phyloP scores from a whole-genome alignment of 2,329 filamentous ascomycete species.

The Bipolaris bicolor region DNA sequence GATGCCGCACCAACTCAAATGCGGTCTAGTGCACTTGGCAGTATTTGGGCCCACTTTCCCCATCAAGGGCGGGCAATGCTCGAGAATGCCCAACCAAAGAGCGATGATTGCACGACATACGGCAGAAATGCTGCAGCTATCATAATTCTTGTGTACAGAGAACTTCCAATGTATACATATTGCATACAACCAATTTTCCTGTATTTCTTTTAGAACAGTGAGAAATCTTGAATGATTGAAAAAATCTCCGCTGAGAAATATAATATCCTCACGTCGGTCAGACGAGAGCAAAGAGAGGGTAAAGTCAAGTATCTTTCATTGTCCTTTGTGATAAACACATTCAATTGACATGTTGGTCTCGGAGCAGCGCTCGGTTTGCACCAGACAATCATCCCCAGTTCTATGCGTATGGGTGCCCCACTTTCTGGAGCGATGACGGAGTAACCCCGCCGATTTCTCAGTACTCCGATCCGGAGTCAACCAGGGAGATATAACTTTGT shows the following conservation, averaged over 20 bases:
- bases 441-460: constrained; percentile 33
- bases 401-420: constrained; percentile 9
- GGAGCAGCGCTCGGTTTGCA: constrained; percentile 5
- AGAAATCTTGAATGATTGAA: background rate
- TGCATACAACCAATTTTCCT: too few relatives aligned
- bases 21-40: constrained; percentile 8
- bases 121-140: background rate
- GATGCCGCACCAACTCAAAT: constrained; percentile 8
- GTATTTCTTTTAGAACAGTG: too few relatives aligned
- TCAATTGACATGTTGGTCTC: background rate
- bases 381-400: constrained; percentile 4
- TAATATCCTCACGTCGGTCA: too few relatives aligned
- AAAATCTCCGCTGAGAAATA: too few relatives aligned
- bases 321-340: too few relatives aligned
- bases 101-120: background rate
- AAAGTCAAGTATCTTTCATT: too few relatives aligned
- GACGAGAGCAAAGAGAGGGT: too few relatives aligned
- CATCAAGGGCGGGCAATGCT: constrained; percentile 14
- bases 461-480: constrained; percentile 43
- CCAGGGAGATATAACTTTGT: constrained; percentile 32
- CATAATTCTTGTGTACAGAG: too few relatives aligned
- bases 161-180: too few relatives aligned
- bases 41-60: constrained; percentile 22
- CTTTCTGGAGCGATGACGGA: constrained; percentile 45
- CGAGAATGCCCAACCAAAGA: background rate